Evolutionary conservation across 163 green algal genomes (phyloP), one percentile per base, ranked within the genome.

Genomic region (Volvox carteri): DNA sequence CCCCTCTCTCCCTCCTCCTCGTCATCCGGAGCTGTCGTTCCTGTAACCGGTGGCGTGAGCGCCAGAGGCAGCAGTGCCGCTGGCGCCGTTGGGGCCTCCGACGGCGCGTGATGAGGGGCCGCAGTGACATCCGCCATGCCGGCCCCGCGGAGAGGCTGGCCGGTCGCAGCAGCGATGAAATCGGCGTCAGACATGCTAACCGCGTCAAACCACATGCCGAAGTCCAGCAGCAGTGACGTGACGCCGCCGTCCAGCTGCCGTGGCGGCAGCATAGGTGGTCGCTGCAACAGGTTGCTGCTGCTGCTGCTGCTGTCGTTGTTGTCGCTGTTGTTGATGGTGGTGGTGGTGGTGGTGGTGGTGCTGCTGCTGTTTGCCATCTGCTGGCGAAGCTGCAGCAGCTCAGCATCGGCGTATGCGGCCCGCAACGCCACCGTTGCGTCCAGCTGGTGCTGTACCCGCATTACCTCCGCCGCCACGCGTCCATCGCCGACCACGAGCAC

Each of bases 131-230:
- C 41, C 7, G 37, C 41, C 1, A 18, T 21, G 14, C 28, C 14
- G 19, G 11, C 41, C 16, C 11, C 37, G 37, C 25, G 14, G 41
- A 41, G 23, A 21, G 70, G 65, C 35, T 35, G 33, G n/a, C 65
- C 65, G 35, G 65, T 58, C 18, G 70, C 70, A 39, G 70, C 75
- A 16, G 75, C 48, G 48, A 84, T 30, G 25, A 70, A 33, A 30
- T 23, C 75, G 6, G 30, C 50, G 5, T 88, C 83, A 14, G 83
- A 33, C 83, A 46, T 46, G 50, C 68, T 62, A 3, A 88, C 83
- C 21, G 50, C 50, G 35, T 88, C 83, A 33, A 88, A 81, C 83
- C 83, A 88, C 50, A 88, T 54, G 11, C 83, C 83, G 2, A 88
- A 46, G 35, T 88, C 83, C 50, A 88, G 35, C 14, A 88, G 68